Conservation (phyloP, 805 yeast species). For the Starmerella stigmatis region DNA sequence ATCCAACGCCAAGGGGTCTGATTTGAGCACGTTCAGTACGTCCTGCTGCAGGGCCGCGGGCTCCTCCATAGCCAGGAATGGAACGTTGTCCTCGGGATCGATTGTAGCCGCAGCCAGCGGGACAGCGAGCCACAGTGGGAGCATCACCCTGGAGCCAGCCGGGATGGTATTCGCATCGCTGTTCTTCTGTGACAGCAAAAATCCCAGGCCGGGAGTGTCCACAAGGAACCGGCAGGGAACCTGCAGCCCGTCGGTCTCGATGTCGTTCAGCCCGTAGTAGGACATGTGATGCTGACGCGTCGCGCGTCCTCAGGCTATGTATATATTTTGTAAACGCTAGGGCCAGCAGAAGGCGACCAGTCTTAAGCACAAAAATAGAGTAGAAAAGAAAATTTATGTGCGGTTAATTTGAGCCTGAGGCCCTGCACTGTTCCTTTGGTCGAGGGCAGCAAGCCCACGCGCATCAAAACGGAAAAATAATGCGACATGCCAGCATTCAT, state of each 20-base stretch:
- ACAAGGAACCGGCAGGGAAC: constrained; percentile 71
- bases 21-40: constrained; percentile 71
- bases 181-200: constrained; percentile 44
- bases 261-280: constrained; percentile 31
- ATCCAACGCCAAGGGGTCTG: constrained; percentile 58
- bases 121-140: constrained; percentile 86
- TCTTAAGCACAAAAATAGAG: too few relatives aligned
- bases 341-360: too few relatives aligned
- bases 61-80: constrained; percentile 55
- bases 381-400: too few relatives aligned
- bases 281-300: constrained; percentile 12
- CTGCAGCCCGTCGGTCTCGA: constrained; percentile 38
- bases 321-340: too few relatives aligned
- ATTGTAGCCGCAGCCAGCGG: constrained; percentile 49
- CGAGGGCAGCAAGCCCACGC: too few relatives aligned
- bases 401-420: too few relatives aligned
- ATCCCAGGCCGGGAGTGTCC: constrained; percentile 79
- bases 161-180: constrained; percentile 2
- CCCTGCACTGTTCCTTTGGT: too few relatives aligned
- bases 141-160: constrained; percentile 36
- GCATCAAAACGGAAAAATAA: too few relatives aligned
- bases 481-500: too few relatives aligned
- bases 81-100: constrained; percentile 29
- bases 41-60: constrained; percentile 60
- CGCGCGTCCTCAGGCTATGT: not conserved